A percentile compares a stretch with the other conserved stretches of the same genome.
Evolutionary conservation across 1,139 yeast genomes (phyloP).

Genomic region (Geotrichum citri-aurantii): DNA sequence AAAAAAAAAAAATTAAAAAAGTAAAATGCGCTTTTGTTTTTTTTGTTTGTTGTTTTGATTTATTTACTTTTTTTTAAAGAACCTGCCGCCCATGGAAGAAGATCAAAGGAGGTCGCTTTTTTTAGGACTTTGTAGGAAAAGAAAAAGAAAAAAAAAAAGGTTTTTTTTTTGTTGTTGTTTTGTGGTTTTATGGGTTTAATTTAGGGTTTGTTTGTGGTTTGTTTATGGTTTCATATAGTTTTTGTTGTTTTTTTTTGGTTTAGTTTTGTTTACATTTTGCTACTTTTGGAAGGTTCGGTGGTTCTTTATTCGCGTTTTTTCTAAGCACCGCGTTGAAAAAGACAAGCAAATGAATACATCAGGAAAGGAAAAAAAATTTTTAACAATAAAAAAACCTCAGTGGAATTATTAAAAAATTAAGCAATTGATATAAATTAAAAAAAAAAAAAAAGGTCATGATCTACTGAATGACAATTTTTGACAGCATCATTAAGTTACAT

Average conservation of each 20-base stretch:
- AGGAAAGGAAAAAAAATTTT: too few species aligned
- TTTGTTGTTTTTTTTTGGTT: not conserved
- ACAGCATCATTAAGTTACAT: not conserved
- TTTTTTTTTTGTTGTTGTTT: not conserved
- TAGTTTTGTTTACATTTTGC: not conserved
- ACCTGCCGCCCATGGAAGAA: not conserved
- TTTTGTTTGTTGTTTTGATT: not conserved
- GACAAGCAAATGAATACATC: not conserved
- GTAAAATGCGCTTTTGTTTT: not conserved
- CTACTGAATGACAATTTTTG: not conserved
- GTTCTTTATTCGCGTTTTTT: not conserved
- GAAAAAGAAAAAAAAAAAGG: not conserved
- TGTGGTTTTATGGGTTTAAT: not conserved
- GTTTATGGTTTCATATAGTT: not conserved
- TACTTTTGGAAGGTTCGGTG: not conserved
- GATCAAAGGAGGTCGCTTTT: not conserved
- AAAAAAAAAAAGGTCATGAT: too few species aligned
- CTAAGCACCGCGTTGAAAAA: not conserved
- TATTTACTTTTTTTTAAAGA: not conserved
- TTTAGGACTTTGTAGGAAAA: too few species aligned
- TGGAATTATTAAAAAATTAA: too few species aligned
- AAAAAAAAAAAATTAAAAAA: too few species aligned
- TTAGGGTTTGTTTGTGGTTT: not conserved
- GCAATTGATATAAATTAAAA: not conserved
- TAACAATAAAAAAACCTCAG: too few species aligned